Percentiles rank a stretch among this genome's conserved stretches.
These are phyloP conservation scores for Paramarasmius palmivorus DNA, from an alignment of 1,284 basidiomycete species.

Conservation along the genomic window DNA sequence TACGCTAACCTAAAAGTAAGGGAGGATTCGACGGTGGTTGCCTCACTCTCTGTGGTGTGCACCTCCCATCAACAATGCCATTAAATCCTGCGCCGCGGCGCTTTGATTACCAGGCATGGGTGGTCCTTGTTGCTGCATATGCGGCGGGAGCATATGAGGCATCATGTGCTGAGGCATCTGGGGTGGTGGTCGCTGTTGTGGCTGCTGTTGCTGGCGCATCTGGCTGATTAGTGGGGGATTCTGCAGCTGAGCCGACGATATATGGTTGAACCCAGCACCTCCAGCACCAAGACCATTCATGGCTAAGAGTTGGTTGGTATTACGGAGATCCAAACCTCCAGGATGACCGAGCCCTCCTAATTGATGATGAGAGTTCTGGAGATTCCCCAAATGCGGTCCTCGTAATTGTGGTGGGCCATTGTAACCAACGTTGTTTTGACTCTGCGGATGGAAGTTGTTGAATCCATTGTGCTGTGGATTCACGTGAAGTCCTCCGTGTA, in stretches of 20 bases:
- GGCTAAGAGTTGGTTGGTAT: slow-evolving; percentile 46
- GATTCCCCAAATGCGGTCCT: slow-evolving; percentile 42
- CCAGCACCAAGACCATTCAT: slow-evolving; percentile 44
- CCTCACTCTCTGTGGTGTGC: slow-evolving; percentile 54
- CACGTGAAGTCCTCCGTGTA: slow-evolving; percentile 48
- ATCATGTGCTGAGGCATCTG: slow-evolving; percentile 56
- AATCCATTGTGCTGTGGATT: slow-evolving; percentile 50
- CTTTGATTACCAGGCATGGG: slow-evolving; percentile 46
- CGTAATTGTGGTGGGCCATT: slow-evolving; percentile 46
- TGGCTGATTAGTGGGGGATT: slow-evolving; percentile 34
- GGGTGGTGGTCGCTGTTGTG: slow-evolving; percentile 42
- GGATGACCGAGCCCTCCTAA: slow-evolving; percentile 50
- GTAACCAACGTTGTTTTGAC: slow-evolving; percentile 42
- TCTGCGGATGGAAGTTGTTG: slow-evolving; percentile 48
- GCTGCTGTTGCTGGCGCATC: slow-evolving; percentile 44
- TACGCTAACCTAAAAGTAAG: slow-evolving; percentile 17
- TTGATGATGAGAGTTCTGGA: slow-evolving; percentile 46
- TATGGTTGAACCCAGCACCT: slow-evolving; percentile 47
- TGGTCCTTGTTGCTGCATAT: slow-evolving; percentile 59
- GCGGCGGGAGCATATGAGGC: slow-evolving; percentile 57
- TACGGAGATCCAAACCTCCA: slow-evolving; percentile 54
- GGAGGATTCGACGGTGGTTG: slow-evolving; percentile 16
- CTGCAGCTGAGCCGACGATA: slow-evolving; percentile 36
- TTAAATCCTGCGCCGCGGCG: slow-evolving; percentile 64
- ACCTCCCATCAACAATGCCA: slow-evolving; percentile 78